A percentile compares a stretch with the other conserved stretches of the same genome.
Evolutionary conservation across 2,329 filamentous ascomycete genomes (phyloP).

Genomic region (Curvularia sp.): DNA sequence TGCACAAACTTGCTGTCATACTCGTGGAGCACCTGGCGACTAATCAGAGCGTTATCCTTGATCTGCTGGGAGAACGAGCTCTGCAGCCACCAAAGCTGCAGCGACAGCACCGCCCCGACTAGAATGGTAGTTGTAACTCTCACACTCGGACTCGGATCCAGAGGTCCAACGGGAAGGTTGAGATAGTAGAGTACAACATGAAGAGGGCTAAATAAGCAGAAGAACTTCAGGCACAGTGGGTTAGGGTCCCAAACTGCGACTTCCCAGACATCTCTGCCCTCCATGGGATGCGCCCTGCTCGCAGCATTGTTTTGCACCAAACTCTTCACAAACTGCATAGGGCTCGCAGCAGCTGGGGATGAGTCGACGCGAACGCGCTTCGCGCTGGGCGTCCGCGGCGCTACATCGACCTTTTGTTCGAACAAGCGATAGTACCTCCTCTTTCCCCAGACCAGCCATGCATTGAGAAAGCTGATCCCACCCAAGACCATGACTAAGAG

Average conservation of each 20-base stretch:
- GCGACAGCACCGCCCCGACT: conserved; percentile 75
- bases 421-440: conserved; percentile 91
- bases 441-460: conserved; percentile 80
- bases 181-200: conserved; percentile 92
- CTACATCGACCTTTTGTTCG: conserved; percentile 79
- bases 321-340: conserved; percentile 75
- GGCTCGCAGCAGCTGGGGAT: conserved; percentile 77
- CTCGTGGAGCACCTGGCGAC: conserved; percentile 91
- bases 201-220: conserved; percentile 90
- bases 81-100: conserved; percentile 77
- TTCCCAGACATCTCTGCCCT: conserved; percentile 90
- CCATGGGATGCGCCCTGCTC: conserved; percentile 82
- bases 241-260: conserved; percentile 92
- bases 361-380: conserved; percentile 88
- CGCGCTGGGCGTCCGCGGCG: conserved; percentile 82
- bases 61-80: conserved; percentile 80
- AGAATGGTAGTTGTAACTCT: conserved; percentile 85
- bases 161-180: conserved; percentile 77
- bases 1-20: conserved; percentile 97
- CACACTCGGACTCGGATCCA: conserved; percentile 83
- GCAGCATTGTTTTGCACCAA: conserved; percentile 75
- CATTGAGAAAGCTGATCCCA: conserved; percentile 73
- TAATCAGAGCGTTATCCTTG: conserved; percentile 83
- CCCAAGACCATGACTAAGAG: conserved; percentile 75
- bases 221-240: conserved; percentile 79